A percentile compares a stretch with the other conserved stretches of the same genome.
Evolutionary conservation across 2,329 filamentous ascomycete genomes (phyloP).

Genomic region (Tolypocladium pustulatum): DNA sequence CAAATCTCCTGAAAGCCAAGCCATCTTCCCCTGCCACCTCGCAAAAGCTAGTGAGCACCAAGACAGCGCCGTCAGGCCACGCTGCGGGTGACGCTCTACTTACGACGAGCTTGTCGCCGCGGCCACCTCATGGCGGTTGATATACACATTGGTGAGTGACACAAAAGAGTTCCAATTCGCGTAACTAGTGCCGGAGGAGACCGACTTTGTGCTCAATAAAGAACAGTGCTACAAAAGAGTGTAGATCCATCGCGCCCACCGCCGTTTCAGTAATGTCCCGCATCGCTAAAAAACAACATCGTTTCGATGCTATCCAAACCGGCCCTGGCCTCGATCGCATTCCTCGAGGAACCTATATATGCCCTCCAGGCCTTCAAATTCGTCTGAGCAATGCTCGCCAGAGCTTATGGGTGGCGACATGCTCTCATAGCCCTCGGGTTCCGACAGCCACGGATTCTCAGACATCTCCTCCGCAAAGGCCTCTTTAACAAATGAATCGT

Average conservation of each 20-base stretch:
- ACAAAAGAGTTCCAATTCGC: not conserved
- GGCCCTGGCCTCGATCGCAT: constrained; percentile 35
- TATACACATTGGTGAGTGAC: not conserved
- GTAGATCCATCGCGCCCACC: constrained; percentile 5
- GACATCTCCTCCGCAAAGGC: constrained; percentile 32
- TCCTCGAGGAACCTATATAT: constrained; percentile 49
- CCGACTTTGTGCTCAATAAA: not conserved
- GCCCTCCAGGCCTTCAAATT: constrained; percentile 45
- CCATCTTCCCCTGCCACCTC: not conserved
- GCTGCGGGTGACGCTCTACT: not conserved
- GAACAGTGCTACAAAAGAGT: constrained; percentile 10
- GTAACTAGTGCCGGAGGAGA: too few species aligned
- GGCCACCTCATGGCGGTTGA: not conserved
- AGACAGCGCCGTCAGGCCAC: not conserved
- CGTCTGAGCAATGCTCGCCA: constrained; percentile 31
- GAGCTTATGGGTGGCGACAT: constrained; percentile 38
- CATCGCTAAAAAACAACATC: not conserved
- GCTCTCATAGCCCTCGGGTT: constrained; percentile 37
- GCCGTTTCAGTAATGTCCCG: not conserved
- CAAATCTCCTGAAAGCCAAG: constrained; percentile 7
- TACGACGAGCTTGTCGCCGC: not conserved
- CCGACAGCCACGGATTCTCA: constrained; percentile 38
- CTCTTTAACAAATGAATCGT: constrained; percentile 25
- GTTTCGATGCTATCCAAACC: constrained; percentile 13
- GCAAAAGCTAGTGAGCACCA: not conserved